Evolutionary conservation across 2,329 filamentous ascomycete genomes (phyloP), one percentile per base, ranked within the genome.

Genomic region (Camptophora hylomeconis): DNA sequence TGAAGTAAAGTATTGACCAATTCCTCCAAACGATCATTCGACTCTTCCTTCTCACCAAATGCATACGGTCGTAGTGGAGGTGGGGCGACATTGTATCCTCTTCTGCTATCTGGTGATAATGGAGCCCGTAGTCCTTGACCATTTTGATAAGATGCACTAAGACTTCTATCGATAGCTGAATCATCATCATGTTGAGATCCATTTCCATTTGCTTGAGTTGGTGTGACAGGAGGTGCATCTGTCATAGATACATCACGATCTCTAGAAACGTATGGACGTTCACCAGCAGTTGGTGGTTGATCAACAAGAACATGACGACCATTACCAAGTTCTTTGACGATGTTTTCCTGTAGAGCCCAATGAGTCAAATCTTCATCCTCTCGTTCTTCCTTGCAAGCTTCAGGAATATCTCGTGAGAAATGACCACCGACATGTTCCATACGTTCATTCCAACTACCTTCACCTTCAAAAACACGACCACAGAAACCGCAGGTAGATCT

Each of bases 341-440:
- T 41, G 26, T 52, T 52, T 33, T 60, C 49, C 3, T 43, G 30
- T 11, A 54, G 26, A 13, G 56, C 54, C 59, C 59, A 62, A 5
- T 53, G 47, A 18, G 48, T 48, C 21, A 61, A 38, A 7, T 46
- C 53, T 48, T 58, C 28, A 52, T 61, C 52, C 53, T 66, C 47
- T 14, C 42, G 29, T 33, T 58, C 43, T 13, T 51, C 50, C 41
- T 76, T 77, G 17, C 23, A 31, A 20, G 38, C 37, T 29, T 45
- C 41, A 19, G 42, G 38, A 15, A 45, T 36, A 28, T 45, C 41
- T 13, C 41, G 41, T 53, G 89, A 82, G 26, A 87, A 65, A 50
- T 94, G 86, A 34, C 71, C 67, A 0, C 80, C 82, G 2, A 92
- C 72, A 53, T 94, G 86, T 52, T 94, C 86, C 73, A 92, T 82